These are phyloP conservation scores for Sugiyamaella lignohabitans DNA, from an alignment of 805 yeast species.

Conservation along the genomic window DNA sequence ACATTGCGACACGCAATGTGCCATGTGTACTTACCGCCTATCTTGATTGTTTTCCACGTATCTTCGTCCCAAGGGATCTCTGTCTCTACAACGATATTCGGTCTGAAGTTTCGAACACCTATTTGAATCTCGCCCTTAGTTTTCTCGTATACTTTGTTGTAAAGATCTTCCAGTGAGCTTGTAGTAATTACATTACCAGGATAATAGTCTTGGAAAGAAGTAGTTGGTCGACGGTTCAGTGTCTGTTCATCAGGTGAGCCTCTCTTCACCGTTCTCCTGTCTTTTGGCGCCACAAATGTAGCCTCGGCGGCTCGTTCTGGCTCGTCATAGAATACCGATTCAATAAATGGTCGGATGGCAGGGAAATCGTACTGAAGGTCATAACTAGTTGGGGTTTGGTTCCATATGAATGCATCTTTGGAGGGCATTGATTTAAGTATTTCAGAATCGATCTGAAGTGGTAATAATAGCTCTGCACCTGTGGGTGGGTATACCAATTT, in stretches of 20 bases:
- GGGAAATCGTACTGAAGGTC: conserved; percentile 22
- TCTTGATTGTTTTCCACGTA: conserved; percentile 26
- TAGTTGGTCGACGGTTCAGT: conserved; percentile 12
- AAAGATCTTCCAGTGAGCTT: conserved; percentile 24
- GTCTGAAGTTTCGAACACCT: conserved; percentile 27
- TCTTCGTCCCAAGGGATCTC: conserved; percentile 32
- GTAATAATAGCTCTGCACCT: conserved; percentile 13
- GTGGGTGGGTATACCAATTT: conserved; percentile 16
- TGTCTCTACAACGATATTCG: conserved; percentile 28
- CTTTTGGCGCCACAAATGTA: conserved; percentile 23
- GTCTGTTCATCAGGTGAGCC: conserved; percentile 13
- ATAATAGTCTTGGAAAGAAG: conserved; percentile 29
- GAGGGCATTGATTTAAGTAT: conserved; percentile 10
- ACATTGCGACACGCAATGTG: conserved; percentile 24
- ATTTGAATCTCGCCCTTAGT: conserved; percentile 19
- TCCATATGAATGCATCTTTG: conserved; percentile 25
- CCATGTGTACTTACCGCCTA: conserved; percentile 25
- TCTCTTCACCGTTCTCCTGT: conserved; percentile 21
- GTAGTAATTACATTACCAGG: conserved; percentile 29
- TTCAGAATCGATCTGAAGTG: conserved; percentile 14
- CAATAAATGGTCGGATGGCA: conserved; percentile 14
- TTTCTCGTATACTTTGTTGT: conserved; percentile 16
- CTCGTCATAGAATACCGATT: conserved; percentile 8
- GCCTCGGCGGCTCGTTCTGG: conserved; percentile 6
- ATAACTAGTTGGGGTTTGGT: conserved; percentile 19